Percentiles rank a stretch among this genome's conserved stretches.
Conservation (phyloP, 352 stramenopile genomes). For the Phytophthora aleatoria region DNA sequence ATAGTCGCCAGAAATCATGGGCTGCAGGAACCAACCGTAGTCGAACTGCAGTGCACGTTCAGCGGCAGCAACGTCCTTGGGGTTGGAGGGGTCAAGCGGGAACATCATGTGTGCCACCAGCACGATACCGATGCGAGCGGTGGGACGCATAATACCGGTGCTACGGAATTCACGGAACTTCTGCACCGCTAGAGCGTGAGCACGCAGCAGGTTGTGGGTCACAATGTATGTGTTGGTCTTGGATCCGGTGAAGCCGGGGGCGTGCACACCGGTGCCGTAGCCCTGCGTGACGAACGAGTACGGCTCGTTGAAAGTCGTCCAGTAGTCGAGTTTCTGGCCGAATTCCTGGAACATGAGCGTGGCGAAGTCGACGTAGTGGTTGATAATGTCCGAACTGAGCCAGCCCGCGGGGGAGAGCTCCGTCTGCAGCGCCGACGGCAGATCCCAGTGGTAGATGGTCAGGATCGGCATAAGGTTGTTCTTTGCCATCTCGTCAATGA, state of each 20-base stretch:
- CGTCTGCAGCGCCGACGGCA: constrained; percentile 1
- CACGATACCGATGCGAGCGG: constrained; percentile 2
- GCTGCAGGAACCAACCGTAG: constrained; percentile 5
- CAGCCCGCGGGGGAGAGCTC: constrained; percentile 2
- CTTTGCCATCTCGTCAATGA: constrained; percentile 2
- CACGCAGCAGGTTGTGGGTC: constrained; percentile 2
- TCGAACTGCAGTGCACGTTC: constrained; percentile 2
- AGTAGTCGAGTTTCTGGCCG: constrained; percentile 4
- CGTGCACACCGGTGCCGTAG: constrained; percentile 1
- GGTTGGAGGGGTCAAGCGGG: constrained; percentile 1
- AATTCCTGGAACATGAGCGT: constrained; percentile 1
- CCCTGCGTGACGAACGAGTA: constrained; percentile 2
- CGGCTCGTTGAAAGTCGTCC: constrained; percentile 3
- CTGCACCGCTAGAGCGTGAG: background rate
- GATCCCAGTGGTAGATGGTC: constrained; percentile 3
- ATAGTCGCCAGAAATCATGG: background rate
- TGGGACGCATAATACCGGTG: background rate
- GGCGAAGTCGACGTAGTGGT: background rate
- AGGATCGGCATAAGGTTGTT: background rate
- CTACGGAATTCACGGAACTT: constrained; percentile 2
- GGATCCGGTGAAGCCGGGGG: constrained; percentile 1
- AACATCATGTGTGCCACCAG: constrained; percentile 2
- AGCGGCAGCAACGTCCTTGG: constrained; percentile 2
- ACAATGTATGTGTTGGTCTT: constrained; percentile 1
- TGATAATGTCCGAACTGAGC: background rate